These are phyloP conservation scores for Talaromyces pinophilus DNA, from an alignment of 2,329 filamentous ascomycete species.

Conservation along the genomic window DNA sequence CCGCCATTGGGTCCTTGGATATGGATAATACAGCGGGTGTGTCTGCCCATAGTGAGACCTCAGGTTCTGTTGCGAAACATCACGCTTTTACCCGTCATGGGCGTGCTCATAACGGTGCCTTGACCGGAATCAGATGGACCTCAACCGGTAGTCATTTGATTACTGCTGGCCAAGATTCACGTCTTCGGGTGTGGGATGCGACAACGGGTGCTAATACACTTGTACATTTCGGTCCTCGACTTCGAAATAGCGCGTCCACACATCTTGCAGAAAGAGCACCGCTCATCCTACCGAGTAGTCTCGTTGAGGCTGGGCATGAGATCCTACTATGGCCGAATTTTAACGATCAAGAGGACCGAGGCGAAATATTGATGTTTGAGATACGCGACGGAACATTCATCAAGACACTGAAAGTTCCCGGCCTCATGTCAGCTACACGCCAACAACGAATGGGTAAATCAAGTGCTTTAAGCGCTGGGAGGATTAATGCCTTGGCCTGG, in stretches of 20 bases:
- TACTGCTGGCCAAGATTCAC: constrained; percentile 78
- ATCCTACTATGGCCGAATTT: constrained; percentile 81
- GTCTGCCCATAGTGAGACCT: constrained; percentile 40
- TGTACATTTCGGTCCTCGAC: constrained; percentile 78
- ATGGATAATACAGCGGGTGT: constrained; percentile 79
- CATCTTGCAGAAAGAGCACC: constrained; percentile 64
- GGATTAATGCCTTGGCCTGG: constrained; percentile 78
- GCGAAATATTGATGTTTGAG: constrained; percentile 76
- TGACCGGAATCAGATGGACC: constrained; percentile 84
- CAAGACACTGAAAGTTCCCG: constrained; percentile 68
- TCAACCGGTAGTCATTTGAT: constrained; percentile 75
- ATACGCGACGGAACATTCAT: constrained; percentile 74
- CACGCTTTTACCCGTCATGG: constrained; percentile 49
- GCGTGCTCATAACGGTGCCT: constrained; percentile 74
- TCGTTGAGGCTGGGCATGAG: constrained; percentile 61
- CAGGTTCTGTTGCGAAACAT: constrained; percentile 33
- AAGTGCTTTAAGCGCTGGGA: constrained; percentile 55
- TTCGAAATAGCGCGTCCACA: constrained; percentile 66
- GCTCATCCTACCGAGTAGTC: constrained; percentile 62
- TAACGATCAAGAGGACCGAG: constrained; percentile 62
- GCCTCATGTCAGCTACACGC: constrained; percentile 45
- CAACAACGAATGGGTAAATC: constrained; percentile 43
- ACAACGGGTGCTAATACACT: constrained; percentile 80
- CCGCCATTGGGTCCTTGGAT: constrained; percentile 74
- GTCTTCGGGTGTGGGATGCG: constrained; percentile 84